These are phyloP conservation scores for Thielaviopsis musarum DNA, from an alignment of 2,329 filamentous ascomycete genomes.

Conservation along the genomic window DNA sequence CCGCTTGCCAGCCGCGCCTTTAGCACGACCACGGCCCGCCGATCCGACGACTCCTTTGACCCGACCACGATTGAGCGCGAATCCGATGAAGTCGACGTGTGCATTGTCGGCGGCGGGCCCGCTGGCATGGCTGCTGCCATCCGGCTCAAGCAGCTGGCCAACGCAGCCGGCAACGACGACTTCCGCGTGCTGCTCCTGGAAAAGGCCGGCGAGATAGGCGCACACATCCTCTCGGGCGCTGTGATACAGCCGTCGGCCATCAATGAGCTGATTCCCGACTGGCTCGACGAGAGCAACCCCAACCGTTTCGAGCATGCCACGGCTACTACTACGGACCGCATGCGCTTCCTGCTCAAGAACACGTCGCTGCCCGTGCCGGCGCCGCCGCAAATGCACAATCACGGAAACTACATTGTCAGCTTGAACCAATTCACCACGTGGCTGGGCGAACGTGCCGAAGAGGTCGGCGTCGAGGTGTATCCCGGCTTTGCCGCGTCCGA, in stretches of 20 bases:
- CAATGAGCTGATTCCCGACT: slow-evolving; percentile 82
- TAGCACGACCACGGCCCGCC: slow-evolving; percentile 16
- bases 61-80: slow-evolving; percentile 62
- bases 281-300: slow-evolving; percentile 77
- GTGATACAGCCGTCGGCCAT: slow-evolving; percentile 82
- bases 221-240: slow-evolving; percentile 89
- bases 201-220: slow-evolving; percentile 87
- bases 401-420: slow-evolving; percentile 95
- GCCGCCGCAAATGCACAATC: slow-evolving; percentile 94
- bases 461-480: slow-evolving; percentile 89
- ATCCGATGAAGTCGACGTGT: slow-evolving; percentile 86
- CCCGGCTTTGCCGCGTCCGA: slow-evolving; percentile 91
- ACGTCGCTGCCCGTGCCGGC: slow-evolving; percentile 63
- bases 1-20: background rate
- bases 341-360: slow-evolving; percentile 84
- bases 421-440: slow-evolving; percentile 91
- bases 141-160: slow-evolving; percentile 85
- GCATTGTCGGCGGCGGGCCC: slow-evolving; percentile 91
- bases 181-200: slow-evolving; percentile 86
- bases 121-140: slow-evolving; percentile 88
- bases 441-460: slow-evolving; percentile 92
- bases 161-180: slow-evolving; percentile 85
- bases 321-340: slow-evolving; percentile 65
- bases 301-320: slow-evolving; percentile 78
- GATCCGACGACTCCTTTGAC: slow-evolving; percentile 39